Percentiles rank a stretch among this genome's conserved stretches.
Evolutionary conservation across 2,329 filamentous ascomycete genomes (phyloP).

Genomic region (Hypomyces rosellus): DNA sequence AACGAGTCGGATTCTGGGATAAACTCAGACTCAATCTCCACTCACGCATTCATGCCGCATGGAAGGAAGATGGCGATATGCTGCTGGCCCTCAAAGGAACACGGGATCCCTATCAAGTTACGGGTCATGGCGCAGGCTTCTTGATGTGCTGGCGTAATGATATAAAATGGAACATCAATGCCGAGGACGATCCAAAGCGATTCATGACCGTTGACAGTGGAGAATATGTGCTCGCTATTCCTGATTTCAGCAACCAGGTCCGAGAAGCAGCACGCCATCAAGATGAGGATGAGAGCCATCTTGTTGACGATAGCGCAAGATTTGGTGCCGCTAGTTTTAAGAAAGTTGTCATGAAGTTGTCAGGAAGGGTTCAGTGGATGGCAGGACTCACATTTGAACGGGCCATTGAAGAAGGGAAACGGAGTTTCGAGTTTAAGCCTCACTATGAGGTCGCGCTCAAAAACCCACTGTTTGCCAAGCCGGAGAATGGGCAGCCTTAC

Average conservation of each 20-base stretch:
- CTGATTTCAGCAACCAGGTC: constrained; percentile 86
- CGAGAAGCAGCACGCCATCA: constrained; percentile 52
- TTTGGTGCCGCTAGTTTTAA: constrained; percentile 87
- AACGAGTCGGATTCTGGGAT: constrained; percentile 96
- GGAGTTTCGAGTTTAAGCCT: constrained; percentile 83
- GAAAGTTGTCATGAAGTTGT: constrained; percentile 98
- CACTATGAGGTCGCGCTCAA: constrained; percentile 89
- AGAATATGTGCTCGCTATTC: constrained; percentile 89
- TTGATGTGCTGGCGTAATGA: constrained; percentile 98
- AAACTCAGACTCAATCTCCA: constrained; percentile 94
- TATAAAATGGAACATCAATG: constrained; percentile 79
- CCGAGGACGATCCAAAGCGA: constrained; percentile 78
- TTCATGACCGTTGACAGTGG: constrained; percentile 96
- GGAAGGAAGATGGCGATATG: constrained; percentile 94
- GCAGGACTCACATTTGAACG: constrained; percentile 89
- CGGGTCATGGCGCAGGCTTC: constrained; percentile 87
- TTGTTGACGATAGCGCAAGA: constrained; percentile 58
- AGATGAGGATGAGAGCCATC: constrained; percentile 53
- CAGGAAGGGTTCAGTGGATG: constrained; percentile 90
- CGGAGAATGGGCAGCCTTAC: constrained; percentile 54
- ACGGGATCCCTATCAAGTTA: constrained; percentile 88
- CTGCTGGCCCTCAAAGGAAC: constrained; percentile 88
- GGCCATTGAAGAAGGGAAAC: constrained; percentile 61
- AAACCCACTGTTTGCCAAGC: constrained; percentile 66
- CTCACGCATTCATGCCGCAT: constrained; percentile 79